Conservation (phyloP, 2,329 filamentous ascomycete species). For the Dendryphion nanum region DNA sequence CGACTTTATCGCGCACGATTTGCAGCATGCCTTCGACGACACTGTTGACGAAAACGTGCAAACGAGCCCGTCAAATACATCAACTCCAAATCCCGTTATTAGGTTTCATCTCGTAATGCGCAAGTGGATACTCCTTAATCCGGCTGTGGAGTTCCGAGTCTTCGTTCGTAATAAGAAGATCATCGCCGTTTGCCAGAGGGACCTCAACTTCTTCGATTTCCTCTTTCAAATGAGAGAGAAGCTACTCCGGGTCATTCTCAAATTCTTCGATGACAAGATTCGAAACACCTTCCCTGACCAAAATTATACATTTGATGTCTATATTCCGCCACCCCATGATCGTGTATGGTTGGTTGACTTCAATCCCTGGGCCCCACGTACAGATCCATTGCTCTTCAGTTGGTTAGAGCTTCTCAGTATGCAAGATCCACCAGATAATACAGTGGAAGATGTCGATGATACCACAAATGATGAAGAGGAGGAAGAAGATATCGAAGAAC, state of each 20-base stretch:
- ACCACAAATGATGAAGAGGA: slow-evolving; percentile 1
- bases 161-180: slow-evolving; percentile 84
- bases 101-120: slow-evolving; percentile 80
- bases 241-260: slow-evolving; percentile 66
- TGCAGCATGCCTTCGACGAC: slow-evolving; percentile 89
- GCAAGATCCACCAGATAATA: slow-evolving; percentile 50
- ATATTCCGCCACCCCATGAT: slow-evolving; percentile 74
- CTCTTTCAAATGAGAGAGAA: slow-evolving; percentile 65
- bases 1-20: slow-evolving; percentile 89
- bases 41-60: slow-evolving; percentile 36
- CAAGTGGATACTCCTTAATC: slow-evolving; percentile 84
- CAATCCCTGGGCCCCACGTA: slow-evolving; percentile 89
- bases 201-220: slow-evolving; percentile 88
- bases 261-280: slow-evolving; percentile 75
- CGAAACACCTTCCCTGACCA: slow-evolving; percentile 78
- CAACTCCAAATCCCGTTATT: slow-evolving; percentile 46
- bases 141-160: slow-evolving; percentile 89
- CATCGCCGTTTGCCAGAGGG: slow-evolving; percentile 82
- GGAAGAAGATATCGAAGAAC: slow-evolving; percentile 4
- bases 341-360: slow-evolving; percentile 87
- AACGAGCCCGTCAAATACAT: slow-evolving; percentile 8
- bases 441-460: slow-evolving; percentile 13
- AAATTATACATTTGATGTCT: slow-evolving; percentile 88
- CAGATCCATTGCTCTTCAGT: slow-evolving; percentile 83
- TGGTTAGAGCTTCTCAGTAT: slow-evolving; percentile 84